Evolutionary conservation across 495 filamentous ascomycete genomes (phyloP), one percentile per base, ranked within the genome.

Genomic region (Bombardia bombarda): DNA sequence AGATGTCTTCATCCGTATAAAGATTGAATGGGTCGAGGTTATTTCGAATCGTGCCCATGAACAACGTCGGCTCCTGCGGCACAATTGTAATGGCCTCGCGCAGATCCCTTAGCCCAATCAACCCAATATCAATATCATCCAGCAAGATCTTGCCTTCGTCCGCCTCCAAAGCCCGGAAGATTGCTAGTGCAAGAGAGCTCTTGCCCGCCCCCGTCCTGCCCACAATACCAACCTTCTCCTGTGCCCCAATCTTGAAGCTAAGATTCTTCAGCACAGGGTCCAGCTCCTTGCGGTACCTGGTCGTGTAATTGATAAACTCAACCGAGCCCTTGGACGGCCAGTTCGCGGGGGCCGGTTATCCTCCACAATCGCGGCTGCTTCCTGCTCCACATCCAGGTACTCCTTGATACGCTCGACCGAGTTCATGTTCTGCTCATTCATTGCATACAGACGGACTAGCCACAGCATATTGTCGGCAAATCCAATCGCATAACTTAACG

Each of bases 351-450:
- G 90, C 25, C 86, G 74, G 37, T 82, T 84, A 32, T 95, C 78
- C 25, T 85, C 78, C 35, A 94, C 80, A 46, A 95, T 70, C 7
- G 84, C 69, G 4, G 68, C 69, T 0, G 93, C 90, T 62, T 99
- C 93, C 55, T 96, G 92, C 55, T 97, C 92, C 3, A 97, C 84
- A 22, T 96, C 89, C 9, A 99, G 77, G 54, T 96, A 99, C 63
- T 99, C 92, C 57, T 90, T 87, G 51, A 99, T 84, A 42, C 93
- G 83, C 66, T 99, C 93, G n/a, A 99, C 90, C 1, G 89, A 90
- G 66, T 99, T 99, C 93, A 99, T 97, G 63, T 94, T 97, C 65
- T 97, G 93, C 61, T 99, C 93, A 52, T 96, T 94, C 55, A 85
- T 74, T 0, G 90, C 83, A 54, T 97, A 99, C n/a, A 96, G 73